Percentiles rank a stretch among this genome's conserved stretches.
These are phyloP conservation scores for Kwoniella sp. DNA, from an alignment of 768 basidiomycete genomes.

Conservation along the genomic window DNA sequence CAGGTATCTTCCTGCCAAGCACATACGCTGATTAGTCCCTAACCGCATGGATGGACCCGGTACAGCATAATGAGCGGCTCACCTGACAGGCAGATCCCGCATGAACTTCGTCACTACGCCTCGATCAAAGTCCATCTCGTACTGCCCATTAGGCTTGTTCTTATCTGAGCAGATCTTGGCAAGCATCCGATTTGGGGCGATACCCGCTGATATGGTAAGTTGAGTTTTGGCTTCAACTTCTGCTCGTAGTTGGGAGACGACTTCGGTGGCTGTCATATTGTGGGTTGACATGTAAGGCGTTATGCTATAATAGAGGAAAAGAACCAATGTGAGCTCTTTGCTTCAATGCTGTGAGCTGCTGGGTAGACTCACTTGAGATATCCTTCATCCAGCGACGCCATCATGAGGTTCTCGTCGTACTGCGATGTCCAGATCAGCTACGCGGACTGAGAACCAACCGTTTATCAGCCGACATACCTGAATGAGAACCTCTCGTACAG, in stretches of 20 bases:
- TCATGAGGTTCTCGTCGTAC: constrained; percentile 54
- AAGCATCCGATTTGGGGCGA: constrained; percentile 94
- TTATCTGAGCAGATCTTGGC: constrained; percentile 97
- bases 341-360: neutral
- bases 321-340: neutral
- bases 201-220: constrained; percentile 90
- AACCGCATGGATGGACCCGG: too few relatives aligned
- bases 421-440: constrained; percentile 10
- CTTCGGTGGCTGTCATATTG: constrained; percentile 67
- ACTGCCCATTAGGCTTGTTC: constrained; percentile 96
- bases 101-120: constrained; percentile 73
- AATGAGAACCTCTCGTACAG: constrained; percentile 69
- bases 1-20: constrained; percentile 63
- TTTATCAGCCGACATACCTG: constrained; percentile 48
- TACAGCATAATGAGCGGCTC: too few relatives aligned
- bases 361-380: constrained; percentile 75
- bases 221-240: constrained; percentile 75
- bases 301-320: constrained; percentile 61
- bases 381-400: constrained; percentile 83
- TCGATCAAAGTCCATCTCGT: constrained; percentile 68
- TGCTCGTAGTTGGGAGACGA: constrained; percentile 74
- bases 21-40: too few relatives aligned
- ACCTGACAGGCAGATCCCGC: constrained; percentile 72
- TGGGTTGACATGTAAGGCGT: constrained; percentile 78
- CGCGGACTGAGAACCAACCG: neutral